A percentile compares a stretch with the other conserved stretches of the same genome.
Evolutionary conservation across 2,329 filamentous ascomycete genomes (phyloP).

Genomic region (Plectosphaerella sp.): DNA sequence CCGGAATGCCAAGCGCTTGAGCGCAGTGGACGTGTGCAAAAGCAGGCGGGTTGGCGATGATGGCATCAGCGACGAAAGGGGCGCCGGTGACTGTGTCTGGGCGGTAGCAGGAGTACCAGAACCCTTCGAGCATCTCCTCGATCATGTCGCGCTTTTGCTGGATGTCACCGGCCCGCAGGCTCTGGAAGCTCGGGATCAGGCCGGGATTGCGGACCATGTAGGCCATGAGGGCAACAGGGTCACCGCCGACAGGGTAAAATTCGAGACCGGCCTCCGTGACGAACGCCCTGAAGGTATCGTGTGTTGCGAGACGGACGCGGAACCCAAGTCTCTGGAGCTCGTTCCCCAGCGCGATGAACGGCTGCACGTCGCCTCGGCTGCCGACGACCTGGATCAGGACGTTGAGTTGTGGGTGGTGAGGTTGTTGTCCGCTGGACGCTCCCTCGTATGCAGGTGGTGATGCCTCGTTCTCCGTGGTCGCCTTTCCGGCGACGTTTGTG

Average conservation of each 20-base stretch:
- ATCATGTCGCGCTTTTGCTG: conserved; percentile 17
- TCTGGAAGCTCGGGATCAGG: conserved; percentile 18
- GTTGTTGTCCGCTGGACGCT: not conserved
- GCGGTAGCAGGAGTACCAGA: conserved; percentile 14
- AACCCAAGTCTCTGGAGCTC: conserved; percentile 41
- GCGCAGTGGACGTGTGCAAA: conserved; percentile 41
- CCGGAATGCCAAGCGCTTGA: conserved; percentile 31
- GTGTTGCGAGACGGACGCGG: conserved; percentile 46
- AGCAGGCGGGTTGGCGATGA: conserved; percentile 40
- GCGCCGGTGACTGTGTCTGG: conserved; percentile 7
- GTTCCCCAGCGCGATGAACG: conserved; percentile 48
- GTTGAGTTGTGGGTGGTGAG: not conserved
- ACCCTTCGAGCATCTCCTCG: conserved; percentile 14
- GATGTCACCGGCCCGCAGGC: conserved; percentile 17
- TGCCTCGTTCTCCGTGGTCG: not conserved
- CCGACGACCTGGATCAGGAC: not conserved
- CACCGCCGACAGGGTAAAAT: conserved; percentile 45
- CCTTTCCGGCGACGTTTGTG: too few species aligned
- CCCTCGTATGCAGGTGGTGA: not conserved
- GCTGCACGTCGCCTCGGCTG: conserved; percentile 31
- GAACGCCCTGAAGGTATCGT: conserved; percentile 40
- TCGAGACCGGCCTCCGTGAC: conserved; percentile 40
- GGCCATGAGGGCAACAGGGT: conserved; percentile 33
- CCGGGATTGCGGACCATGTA: conserved; percentile 21
- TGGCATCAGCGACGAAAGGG: conserved; percentile 39